These are phyloP conservation scores for Cryptococcus sp. DNA, from an alignment of 1,284 basidiomycete genomes.

Conservation along the genomic window DNA sequence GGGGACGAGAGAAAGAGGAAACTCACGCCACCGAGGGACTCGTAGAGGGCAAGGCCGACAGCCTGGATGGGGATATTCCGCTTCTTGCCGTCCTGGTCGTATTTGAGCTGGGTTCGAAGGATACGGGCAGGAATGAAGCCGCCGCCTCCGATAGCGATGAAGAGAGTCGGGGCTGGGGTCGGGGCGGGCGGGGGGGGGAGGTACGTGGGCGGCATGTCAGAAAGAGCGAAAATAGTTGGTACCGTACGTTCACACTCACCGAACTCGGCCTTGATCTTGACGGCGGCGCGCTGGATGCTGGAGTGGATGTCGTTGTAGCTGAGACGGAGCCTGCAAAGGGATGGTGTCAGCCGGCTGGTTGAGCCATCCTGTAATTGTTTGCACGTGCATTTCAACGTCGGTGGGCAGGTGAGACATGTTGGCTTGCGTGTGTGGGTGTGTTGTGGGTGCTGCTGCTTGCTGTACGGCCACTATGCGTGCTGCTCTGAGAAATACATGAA, in stretches of 20 bases:
- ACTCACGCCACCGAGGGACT: conserved; percentile 65
- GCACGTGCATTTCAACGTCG: conserved; percentile 27
- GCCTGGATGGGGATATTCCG: conserved; percentile 82
- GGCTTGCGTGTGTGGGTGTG: not conserved
- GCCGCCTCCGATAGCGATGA: conserved; percentile 53
- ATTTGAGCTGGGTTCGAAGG: conserved; percentile 84
- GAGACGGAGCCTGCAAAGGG: conserved; percentile 33
- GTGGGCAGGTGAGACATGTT: conserved; percentile 22
- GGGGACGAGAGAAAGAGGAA: not conserved
- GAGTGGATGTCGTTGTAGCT: conserved; percentile 51
- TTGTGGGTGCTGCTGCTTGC: not conserved
- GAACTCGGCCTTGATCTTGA: conserved; percentile 48
- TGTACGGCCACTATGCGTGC: not conserved
- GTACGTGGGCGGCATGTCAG: not conserved
- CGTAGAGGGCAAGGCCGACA: conserved; percentile 88
- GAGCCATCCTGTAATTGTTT: not conserved
- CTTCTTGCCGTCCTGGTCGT: conserved; percentile 58
- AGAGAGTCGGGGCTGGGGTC: conserved; percentile 35
- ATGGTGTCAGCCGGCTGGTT: not conserved
- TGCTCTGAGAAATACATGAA: not conserved
- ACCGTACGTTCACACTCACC: conserved; percentile 31
- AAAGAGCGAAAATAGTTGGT: not conserved
- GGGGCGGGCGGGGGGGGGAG: not conserved
- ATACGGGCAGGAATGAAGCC: conserved; percentile 94
- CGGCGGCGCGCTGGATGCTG: conserved; percentile 43